Evolutionary conservation across 2,329 filamentous ascomycete genomes (phyloP).

Genomic region (Diaporthe capsici): DNA sequence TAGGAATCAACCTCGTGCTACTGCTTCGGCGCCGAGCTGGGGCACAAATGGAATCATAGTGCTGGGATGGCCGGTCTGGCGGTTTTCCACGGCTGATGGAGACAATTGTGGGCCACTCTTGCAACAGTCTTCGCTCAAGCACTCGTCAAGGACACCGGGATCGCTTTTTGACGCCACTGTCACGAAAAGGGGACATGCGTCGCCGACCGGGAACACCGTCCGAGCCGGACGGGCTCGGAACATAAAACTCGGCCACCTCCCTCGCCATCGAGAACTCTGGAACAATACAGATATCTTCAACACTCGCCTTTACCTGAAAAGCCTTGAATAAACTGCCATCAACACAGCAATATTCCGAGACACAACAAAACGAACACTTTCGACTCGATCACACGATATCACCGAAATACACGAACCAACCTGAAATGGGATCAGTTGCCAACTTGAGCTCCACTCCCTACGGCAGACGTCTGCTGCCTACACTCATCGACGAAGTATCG

Average conservation of each 20-base stretch:
- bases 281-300: neutral
- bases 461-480: conserved; percentile 40
- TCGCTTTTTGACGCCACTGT: conserved; percentile 1
- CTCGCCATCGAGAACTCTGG: neutral
- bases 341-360: neutral
- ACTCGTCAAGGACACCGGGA: conserved; percentile 2
- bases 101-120: conserved; percentile 2
- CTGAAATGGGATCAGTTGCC: conserved; percentile 37
- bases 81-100: conserved; percentile 1
- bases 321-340: neutral
- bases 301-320: neutral
- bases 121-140: neutral
- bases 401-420: neutral
- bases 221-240: neutral
- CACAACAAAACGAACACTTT: neutral
- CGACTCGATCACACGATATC: neutral
- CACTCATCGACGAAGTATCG: conserved; percentile 39
- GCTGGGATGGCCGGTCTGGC: neutral
- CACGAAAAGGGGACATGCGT: neutral
- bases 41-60: neutral
- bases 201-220: neutral
- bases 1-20: neutral
- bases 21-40: neutral
- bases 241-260: conserved; percentile 8
- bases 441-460: conserved; percentile 29